Base-by-base conservation (phyloP, 73 alveolate genomes). In the Blepharisma japonicum region DNA sequence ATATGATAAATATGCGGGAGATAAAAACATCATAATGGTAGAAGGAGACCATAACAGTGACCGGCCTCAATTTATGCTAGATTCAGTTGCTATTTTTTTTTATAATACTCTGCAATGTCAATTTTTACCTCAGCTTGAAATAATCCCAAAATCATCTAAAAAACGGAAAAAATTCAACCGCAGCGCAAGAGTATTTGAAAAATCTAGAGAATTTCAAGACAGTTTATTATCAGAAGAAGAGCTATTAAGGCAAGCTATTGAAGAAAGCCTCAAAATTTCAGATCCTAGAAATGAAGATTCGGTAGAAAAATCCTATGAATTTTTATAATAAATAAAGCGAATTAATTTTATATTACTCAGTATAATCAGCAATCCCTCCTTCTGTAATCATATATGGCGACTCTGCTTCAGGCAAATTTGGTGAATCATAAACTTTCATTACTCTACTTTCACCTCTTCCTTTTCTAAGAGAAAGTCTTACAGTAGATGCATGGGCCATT, bases 401-500 rank as follows among this genome's bases (percentile, higher is more conserved):
- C 77, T 94, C 98, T 25, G 97, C 86, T 74, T 94, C 98, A 48
- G 99, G 98, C 38, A 94, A 85, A 71, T 97, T 84, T 27, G 99
- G 99, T 39, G 98, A 85, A 78, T 96, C 99, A 82, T 90, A 94
- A 32, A 96, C 90, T 79, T 96, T 94, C 48, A 95, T 87, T 14
- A 92, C 92, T 77, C 99, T 87, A 72, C 88, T 81, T 84, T 94
- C 98, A 6, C 94, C 91, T 86, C 97, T 89, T 21, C 99, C 99
- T 86, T 97, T 97, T 79, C 98, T 87, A 74, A 97, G 82, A 84
- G 83, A 88, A 14, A 96, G 89, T 74, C 99, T 94, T 7, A 99
- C 96, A 70, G 97, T 95, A 38, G 97, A 85, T 9, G 99, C 99
- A 80, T 96, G 99, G 53, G 99, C 99, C 86, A 97, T 96, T 47